phyloP scores from a whole-genome alignment of 2,329 filamentous ascomycete species.

The Rhexocercosporidium sp. region DNA sequence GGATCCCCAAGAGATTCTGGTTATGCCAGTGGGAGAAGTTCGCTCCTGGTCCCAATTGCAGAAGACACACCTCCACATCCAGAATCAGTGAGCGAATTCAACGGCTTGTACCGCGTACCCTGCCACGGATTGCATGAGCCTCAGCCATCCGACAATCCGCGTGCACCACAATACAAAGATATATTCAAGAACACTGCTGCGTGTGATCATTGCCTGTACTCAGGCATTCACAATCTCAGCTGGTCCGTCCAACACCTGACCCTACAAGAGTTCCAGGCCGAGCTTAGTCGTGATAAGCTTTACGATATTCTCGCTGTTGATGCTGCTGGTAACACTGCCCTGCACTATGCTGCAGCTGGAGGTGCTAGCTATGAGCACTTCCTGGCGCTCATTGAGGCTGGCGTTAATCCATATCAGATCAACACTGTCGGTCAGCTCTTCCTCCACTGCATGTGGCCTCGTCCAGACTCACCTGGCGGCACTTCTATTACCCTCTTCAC shows the following conservation, averaged over 20 bases:
- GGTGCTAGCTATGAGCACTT: conserved; percentile 12
- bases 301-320: background rate
- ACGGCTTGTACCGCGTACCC: conserved; percentile 25
- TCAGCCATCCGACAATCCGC: background rate
- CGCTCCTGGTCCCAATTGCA: background rate
- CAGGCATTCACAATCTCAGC: conserved; percentile 26
- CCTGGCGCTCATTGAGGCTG: conserved; percentile 1
- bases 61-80: conserved; percentile 12
- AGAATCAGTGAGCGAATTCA: conserved; percentile 25
- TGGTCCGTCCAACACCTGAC: conserved; percentile 28
- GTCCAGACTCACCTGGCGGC: background rate
- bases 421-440: conserved; percentile 20
- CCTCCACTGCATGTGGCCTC: conserved; percentile 14
- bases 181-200: conserved; percentile 15
- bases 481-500: background rate
- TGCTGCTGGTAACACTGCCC: conserved; percentile 14
- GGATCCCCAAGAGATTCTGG: conserved; percentile 23
- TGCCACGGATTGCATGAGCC: conserved; percentile 26
- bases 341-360: conserved; percentile 22
- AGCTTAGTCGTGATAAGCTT: conserved; percentile 16
- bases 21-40: conserved; percentile 22
- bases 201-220: conserved; percentile 26
- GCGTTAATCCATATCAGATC: conserved; percentile 12
- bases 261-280: conserved; percentile 20
- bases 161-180: background rate